phyloP scores from a whole-genome alignment of 2,329 filamentous ascomycete genomes.

The Paecilomyces dactylethromorphus region DNA sequence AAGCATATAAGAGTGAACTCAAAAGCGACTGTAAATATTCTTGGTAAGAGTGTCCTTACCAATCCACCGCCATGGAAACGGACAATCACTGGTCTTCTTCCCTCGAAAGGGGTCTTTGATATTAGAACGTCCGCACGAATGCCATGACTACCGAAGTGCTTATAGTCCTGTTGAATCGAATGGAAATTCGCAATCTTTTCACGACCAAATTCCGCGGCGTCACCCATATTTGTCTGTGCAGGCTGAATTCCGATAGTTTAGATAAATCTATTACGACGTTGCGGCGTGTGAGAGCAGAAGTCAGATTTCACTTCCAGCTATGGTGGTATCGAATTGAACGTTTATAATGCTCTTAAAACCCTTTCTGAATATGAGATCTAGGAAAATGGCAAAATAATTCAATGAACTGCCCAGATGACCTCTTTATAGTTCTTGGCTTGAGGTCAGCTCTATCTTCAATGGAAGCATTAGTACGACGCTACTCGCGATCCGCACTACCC shows the following conservation, averaged over 20 bases:
- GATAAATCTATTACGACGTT: too few relatives aligned
- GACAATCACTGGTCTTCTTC: conserved; percentile 6
- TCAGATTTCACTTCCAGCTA: too few relatives aligned
- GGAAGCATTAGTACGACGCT: neutral
- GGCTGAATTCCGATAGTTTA: neutral
- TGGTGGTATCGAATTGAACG: too few relatives aligned
- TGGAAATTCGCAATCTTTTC: conserved; percentile 1
- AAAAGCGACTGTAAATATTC: neutral
- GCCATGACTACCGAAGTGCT: conserved; percentile 4
- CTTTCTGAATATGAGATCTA: too few relatives aligned
- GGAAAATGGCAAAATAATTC: too few relatives aligned
- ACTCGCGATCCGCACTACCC: neutral
- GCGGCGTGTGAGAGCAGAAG: neutral
- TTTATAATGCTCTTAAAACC: too few relatives aligned
- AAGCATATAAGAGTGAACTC: neutral
- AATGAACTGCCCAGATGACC: too few relatives aligned
- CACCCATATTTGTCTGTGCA: neutral
- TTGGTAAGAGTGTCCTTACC: conserved; percentile 1
- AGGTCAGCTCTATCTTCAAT: neutral
- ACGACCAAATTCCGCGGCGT: neutral
- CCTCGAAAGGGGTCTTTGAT: conserved; percentile 1
- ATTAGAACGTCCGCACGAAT: conserved; percentile 7
- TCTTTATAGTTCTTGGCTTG: too few relatives aligned
- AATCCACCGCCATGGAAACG: conserved; percentile 8
- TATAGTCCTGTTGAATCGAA: conserved; percentile 7